Conservation (phyloP, 2,329 filamentous ascomycete genomes). For the Mollisiaceae sp. region DNA sequence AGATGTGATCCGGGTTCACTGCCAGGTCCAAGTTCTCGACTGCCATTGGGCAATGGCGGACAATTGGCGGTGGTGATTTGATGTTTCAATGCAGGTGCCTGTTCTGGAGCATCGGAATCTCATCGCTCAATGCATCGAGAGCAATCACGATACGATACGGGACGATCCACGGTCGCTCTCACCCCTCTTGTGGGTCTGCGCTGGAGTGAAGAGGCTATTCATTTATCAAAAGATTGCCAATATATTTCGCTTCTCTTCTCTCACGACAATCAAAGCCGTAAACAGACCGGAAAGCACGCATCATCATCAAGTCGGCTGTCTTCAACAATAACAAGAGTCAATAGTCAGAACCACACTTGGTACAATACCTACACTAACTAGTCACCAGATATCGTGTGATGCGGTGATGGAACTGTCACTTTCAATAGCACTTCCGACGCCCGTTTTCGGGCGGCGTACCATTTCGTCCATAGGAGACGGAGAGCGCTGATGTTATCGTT, state of each 20-base stretch:
- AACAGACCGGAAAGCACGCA: neutral
- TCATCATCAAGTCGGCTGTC: neutral
- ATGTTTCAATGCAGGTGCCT: slow-evolving; percentile 25
- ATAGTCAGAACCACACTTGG: neutral
- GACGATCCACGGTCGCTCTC: neutral
- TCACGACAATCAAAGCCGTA: neutral
- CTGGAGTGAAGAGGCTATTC: neutral
- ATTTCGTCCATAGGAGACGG: slow-evolving; percentile 1
- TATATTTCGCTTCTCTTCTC: neutral
- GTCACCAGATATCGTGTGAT: neutral
- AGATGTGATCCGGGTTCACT: slow-evolving; percentile 26
- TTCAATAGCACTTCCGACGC: slow-evolving; percentile 7
- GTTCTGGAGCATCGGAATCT: slow-evolving; percentile 13
- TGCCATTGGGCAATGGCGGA: slow-evolving; percentile 11
- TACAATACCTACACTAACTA: neutral
- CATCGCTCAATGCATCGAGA: slow-evolving; percentile 11
- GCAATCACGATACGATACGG: slow-evolving; percentile 10
- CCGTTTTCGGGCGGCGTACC: neutral
- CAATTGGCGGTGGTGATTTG: slow-evolving; percentile 19
- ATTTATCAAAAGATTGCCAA: slow-evolving; percentile 1
- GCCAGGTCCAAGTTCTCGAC: neutral
- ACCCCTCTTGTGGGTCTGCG: neutral
- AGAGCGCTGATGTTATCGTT: neutral
- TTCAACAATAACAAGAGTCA: neutral
- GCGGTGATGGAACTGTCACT: neutral